Percentiles rank a stretch among this genome's conserved stretches.
Evolutionary conservation across 345 rosid genomes (phyloP).

Genomic region (Lepidium sativum): DNA sequence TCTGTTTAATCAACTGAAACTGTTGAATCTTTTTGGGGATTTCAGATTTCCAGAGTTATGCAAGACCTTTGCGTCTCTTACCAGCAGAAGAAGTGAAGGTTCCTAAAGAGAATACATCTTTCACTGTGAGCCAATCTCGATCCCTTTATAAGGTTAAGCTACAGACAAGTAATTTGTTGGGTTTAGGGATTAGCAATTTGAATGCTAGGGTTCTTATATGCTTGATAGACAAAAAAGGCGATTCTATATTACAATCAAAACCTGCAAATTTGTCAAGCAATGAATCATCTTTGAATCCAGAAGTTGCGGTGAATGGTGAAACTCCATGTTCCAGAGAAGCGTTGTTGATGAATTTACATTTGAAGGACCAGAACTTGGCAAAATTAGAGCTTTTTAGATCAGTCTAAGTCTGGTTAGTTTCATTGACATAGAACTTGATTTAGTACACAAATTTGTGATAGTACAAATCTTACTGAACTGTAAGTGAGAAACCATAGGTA

Average conservation of each 20-base stretch:
- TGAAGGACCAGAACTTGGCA: constrained; percentile 45
- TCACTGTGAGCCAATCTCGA: constrained; percentile 20
- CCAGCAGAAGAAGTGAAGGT: constrained; percentile 45
- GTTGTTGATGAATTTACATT: constrained; percentile 64
- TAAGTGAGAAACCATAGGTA: too few relatives aligned
- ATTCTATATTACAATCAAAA: constrained; percentile 58
- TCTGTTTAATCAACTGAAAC: neutral
- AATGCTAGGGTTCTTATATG: constrained; percentile 66
- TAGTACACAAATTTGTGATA: too few relatives aligned
- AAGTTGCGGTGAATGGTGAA: constrained; percentile 23
- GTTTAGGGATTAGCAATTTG: constrained; percentile 52
- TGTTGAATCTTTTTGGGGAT: neutral
- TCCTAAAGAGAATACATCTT: constrained; percentile 21
- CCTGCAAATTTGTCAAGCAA: constrained; percentile 34
- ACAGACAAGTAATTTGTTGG: constrained; percentile 55
- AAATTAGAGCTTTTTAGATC: constrained; percentile 68
- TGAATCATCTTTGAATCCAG: constrained; percentile 27
- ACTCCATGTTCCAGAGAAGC: constrained; percentile 63
- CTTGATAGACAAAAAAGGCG: constrained; percentile 59
- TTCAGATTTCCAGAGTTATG: constrained; percentile 72
- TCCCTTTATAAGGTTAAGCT: constrained; percentile 57
- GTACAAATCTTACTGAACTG: too few relatives aligned
- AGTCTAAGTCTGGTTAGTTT: constrained; percentile 69
- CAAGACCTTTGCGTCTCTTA: constrained; percentile 56
- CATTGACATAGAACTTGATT: neutral